Base-by-base conservation (phyloP, 2,329 filamentous ascomycete genomes). In the Diaporthe helianthi region DNA sequence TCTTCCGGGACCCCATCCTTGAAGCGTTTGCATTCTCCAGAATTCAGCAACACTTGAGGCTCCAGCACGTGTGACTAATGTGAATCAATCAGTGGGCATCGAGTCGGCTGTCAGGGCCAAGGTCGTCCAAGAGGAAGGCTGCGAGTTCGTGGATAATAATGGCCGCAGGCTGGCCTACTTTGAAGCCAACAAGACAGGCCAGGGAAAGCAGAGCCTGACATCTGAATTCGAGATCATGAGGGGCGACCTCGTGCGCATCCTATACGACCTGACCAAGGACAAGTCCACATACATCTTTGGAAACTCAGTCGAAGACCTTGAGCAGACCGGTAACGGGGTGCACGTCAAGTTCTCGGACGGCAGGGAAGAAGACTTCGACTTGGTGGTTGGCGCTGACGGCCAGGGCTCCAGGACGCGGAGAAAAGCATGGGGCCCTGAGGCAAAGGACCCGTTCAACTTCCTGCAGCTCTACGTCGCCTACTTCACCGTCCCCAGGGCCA, bases 181-280 rank as follows among this genome's bases (percentile, higher is more conserved):
- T 53, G 73, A 74, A 26, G 77, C 77, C 41, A 81, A 82, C 72
- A 77, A 78, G 61, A 76, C 81, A 0, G 83, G 82, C 4, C 76
- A 80, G 65, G 81, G 82, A 0, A 73, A 72, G 38, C 83, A 86
- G 73, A 78, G 76, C 10, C 76, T 87, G 31, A 86, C 84, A 0
- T 84, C 82, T 69, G 87, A 90, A 68, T 88, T 82, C 70, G 88
- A 90, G 77, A 85, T 90, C 60, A 85, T 90, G 81, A 80, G 87
- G 10, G 86, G 85, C 0, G 85, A 88, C 65, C 73, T 90, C n/a
- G 82, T 83, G 4, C 76, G 78, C 13, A 78, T 89, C 2, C 74
- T 90, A 1, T 84, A 84, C 72, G 79, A 86, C 0, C 76, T 72
- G 22, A 80, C 78, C 26, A 71, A 76, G 15, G 73, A 73, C 19